Conservation (phyloP, 164 flowering plant species). For the Annona cherimola region DNA sequence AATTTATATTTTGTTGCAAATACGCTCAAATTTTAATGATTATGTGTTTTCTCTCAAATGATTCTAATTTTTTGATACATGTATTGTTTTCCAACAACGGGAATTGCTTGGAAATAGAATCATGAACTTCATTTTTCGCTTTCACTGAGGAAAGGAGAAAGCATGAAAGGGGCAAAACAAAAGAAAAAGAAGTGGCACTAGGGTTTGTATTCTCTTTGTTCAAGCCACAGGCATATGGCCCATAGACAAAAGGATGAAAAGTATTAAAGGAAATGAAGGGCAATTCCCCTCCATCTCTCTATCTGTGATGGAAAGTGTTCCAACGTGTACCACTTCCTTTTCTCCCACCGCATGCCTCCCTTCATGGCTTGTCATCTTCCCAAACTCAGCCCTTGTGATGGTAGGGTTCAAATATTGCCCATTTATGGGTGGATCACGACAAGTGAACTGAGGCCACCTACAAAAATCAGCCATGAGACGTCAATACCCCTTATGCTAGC, state of each 20-base stretch:
- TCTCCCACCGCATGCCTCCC: not conserved
- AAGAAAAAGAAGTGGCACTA: not conserved
- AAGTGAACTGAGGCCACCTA: too few species aligned
- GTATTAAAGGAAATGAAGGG: not conserved
- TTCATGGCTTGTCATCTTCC: not conserved
- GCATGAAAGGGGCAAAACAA: not conserved
- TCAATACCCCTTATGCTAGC: too few species aligned
- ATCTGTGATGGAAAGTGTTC: not conserved
- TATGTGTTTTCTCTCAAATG: too few species aligned
- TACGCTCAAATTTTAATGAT: too few species aligned
- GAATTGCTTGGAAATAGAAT: not conserved
- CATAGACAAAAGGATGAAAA: not conserved
- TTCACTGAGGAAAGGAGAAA: not conserved
- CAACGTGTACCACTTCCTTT: not conserved
- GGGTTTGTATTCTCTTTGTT: slow-evolving; percentile 6
- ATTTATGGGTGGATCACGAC: too few species aligned
- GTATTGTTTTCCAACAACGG: too few species aligned
- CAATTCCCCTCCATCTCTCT: not conserved
- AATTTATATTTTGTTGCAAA: too few species aligned
- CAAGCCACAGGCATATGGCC: not conserved
- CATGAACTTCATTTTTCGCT: not conserved
- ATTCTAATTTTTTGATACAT: too few species aligned
- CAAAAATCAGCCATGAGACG: too few species aligned
- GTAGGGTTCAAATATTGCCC: not conserved
- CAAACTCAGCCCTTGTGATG: not conserved